A percentile compares a stretch with the other conserved stretches of the same genome.
Evolutionary conservation across 768 basidiomycete genomes (phyloP).

Genomic region (Tubosaeta sp.): DNA sequence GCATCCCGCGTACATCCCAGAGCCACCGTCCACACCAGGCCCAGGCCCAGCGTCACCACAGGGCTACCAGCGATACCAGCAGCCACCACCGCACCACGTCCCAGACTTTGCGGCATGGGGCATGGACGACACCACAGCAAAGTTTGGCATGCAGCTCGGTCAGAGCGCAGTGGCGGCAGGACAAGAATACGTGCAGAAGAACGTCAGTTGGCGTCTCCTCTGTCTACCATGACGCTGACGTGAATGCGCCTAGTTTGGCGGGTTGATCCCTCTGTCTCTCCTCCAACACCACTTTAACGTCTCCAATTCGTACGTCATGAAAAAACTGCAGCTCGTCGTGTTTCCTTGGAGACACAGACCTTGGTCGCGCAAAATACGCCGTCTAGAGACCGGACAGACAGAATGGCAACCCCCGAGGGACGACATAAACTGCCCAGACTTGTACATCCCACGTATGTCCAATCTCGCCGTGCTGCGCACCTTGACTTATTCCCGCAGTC

Average conservation of each 20-base stretch:
- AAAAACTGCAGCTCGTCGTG: conserved; percentile 81
- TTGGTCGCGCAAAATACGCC: conserved; percentile 67
- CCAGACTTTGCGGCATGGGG: conserved; percentile 69
- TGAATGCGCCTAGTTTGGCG: conserved; percentile 55
- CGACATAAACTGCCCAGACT: conserved; percentile 92
- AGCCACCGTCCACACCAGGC: conserved; percentile 67
- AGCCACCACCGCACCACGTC: conserved; percentile 34
- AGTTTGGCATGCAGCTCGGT: conserved; percentile 95
- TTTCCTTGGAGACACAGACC: conserved; percentile 94
- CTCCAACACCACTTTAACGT: conserved; percentile 95
- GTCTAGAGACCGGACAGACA: conserved; percentile 57
- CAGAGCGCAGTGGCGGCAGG: conserved; percentile 89
- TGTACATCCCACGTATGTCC: conserved; percentile 86
- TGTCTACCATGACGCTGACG: conserved; percentile 4
- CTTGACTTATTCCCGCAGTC: conserved; percentile 39
- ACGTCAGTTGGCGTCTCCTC: conserved; percentile 48
- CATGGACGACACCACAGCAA: conserved; percentile 88
- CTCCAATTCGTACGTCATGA: conserved; percentile 91
- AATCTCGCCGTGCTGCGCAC: not conserved
- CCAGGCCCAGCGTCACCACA: conserved; percentile 68
- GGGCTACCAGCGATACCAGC: conserved; percentile 35
- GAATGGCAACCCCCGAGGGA: conserved; percentile 90
- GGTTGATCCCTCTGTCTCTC: conserved; percentile 67
- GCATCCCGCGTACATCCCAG: conserved; percentile 81
- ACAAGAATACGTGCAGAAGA: conserved; percentile 93